Evolutionary conservation across 305 asterid species (phyloP), one percentile per base, ranked within the genome.

Genomic region (Fraxinus platypoda): DNA sequence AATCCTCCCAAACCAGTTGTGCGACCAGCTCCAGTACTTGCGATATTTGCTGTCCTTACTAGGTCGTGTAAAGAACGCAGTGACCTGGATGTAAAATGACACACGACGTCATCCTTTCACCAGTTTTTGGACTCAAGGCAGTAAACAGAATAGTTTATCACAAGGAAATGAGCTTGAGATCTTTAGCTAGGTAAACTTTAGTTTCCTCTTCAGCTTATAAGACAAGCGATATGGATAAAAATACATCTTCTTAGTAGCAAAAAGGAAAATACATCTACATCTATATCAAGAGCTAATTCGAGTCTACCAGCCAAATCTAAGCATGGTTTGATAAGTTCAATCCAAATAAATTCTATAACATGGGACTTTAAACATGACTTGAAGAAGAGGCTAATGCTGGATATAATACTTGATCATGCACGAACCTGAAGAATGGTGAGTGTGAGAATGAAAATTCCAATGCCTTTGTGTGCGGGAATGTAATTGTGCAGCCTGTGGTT

Each of bases 381-480:
- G 3, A n/a, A 54, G n/a, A 54, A 54, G 8, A 54, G 64, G 70
- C 30, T 21, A 59, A 59, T 59, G 70, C 70, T 19, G 70, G 30
- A 21, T 17, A 49, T 17, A 49, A 17, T 59, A 59, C 15, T 46
- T 41, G 79, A 21, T 80, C 28, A 30, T 66, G 52, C 70, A 52
- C 84, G 54, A 80, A 94, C 98, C 94, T 95, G 98, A 75, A 95
- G 96, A 83, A 92, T 83, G 30, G 93, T 87, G 78, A 94, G 85
- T 13, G 89, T 88, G 68, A 95, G 91, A 30, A 95, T 85, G 78
- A 93, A 93, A 33, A 95, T 89, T 59, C 98, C 98, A 3, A 94
- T 87, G 83, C 98, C 98, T 85, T 87, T 93, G 85, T 95, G 99
- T 52, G 94, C 88, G 12, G 93, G 91, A 83, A 93, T 87, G 84